phyloP scores from a whole-genome alignment of 2,329 filamentous ascomycete species.

The Neodidymelliopsis sp. region DNA sequence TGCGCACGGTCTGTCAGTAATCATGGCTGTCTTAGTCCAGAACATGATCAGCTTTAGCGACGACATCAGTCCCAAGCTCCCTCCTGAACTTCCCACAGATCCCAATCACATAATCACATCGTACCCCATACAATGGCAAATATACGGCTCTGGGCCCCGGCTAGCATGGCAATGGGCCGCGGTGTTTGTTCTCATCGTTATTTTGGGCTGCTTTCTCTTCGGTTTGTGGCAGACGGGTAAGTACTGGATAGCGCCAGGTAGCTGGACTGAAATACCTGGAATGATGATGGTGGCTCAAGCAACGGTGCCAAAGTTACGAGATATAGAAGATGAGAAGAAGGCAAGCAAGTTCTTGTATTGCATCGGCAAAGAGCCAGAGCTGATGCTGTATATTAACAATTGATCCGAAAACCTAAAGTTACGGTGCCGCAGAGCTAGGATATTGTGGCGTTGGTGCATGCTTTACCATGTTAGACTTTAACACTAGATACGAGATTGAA shows the following conservation, averaged over 20 bases:
- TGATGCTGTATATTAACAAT: conserved; percentile 1
- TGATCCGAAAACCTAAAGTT: too few species aligned
- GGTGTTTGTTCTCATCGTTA: conserved; percentile 1
- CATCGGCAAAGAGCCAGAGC: neutral
- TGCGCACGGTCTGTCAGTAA: conserved; percentile 6
- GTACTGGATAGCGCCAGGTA: conserved; percentile 8
- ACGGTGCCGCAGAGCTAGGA: too few species aligned
- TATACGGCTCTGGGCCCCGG: conserved; percentile 12
- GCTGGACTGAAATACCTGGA: conserved; percentile 4
- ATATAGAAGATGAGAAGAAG: neutral
- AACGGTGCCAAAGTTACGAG: neutral
- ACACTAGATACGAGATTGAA: too few species aligned
- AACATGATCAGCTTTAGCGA: conserved; percentile 13
- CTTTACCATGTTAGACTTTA: too few species aligned
- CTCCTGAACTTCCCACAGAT: neutral
- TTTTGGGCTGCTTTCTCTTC: neutral
- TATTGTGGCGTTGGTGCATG: too few species aligned
- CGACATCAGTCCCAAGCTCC: conserved; percentile 7
- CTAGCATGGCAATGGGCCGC: conserved; percentile 8
- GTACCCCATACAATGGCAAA: conserved; percentile 16
- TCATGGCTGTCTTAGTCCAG: conserved; percentile 2
- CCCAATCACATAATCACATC: neutral
- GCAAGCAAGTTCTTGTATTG: neutral
- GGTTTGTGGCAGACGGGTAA: neutral
- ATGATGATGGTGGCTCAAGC: conserved; percentile 14